A percentile compares a stretch with the other conserved stretches of the same genome.
These are phyloP conservation scores for Termitomyces sp. DNA, from an alignment of 1,284 basidiomycete species.

Conservation along the genomic window DNA sequence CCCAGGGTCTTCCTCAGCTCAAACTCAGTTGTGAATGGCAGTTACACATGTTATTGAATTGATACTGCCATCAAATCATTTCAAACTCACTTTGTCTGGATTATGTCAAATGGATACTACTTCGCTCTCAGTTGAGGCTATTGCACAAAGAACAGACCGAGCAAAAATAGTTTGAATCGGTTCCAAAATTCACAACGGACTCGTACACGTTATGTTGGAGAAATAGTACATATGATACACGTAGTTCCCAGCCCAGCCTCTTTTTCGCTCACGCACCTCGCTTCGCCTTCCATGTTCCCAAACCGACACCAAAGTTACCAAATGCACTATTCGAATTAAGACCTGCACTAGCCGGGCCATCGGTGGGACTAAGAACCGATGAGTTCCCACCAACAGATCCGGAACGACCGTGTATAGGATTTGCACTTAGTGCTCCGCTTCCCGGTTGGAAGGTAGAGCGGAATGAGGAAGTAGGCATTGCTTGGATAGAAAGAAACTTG, in stretches of 20 bases:
- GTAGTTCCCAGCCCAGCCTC: not conserved
- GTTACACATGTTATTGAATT: too few relatives aligned
- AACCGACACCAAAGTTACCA: conserved; percentile 45
- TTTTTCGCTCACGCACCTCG: not conserved
- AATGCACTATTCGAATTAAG: conserved; percentile 34
- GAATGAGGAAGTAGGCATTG: conserved; percentile 59
- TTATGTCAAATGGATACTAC: too few relatives aligned
- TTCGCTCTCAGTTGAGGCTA: too few relatives aligned
- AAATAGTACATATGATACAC: conserved; percentile 4
- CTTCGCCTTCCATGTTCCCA: conserved; percentile 25
- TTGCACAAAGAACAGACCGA: too few relatives aligned
- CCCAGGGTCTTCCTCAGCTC: too few relatives aligned
- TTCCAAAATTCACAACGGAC: not conserved
- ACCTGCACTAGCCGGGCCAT: conserved; percentile 10
- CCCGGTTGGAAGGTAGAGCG: conserved; percentile 50
- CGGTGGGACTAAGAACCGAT: conserved; percentile 5
- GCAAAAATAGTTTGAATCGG: not conserved
- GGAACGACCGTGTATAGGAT: conserved; percentile 9
- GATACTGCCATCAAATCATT: too few relatives aligned
- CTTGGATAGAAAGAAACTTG: conserved; percentile 76
- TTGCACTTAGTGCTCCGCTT: not conserved
- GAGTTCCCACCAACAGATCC: conserved; percentile 13
- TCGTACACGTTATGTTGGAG: not conserved
- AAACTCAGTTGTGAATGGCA: too few relatives aligned
- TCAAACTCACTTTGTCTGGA: too few relatives aligned